Evolutionary conservation across 768 basidiomycete genomes (phyloP).

Genomic region (Leccinum longicurvipes): DNA sequence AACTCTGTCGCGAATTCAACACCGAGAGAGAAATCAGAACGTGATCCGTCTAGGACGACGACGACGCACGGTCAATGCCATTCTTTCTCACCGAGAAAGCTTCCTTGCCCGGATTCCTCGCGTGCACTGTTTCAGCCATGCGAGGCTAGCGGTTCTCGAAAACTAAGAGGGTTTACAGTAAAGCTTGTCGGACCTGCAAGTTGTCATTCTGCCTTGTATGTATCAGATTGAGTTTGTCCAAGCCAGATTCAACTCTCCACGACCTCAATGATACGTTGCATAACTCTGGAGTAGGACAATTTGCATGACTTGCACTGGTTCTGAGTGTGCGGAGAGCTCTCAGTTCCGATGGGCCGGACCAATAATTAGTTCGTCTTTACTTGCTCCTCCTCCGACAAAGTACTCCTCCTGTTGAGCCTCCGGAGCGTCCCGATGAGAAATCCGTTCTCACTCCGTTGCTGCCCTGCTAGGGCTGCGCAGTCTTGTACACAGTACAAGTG

Average conservation of each 20-base stretch:
- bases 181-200: slow-evolving; percentile 5
- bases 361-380: not conserved
- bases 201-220: not conserved
- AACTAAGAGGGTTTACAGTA: not conserved
- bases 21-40: slow-evolving; percentile 7
- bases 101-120: slow-evolving; percentile 5
- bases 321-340: not conserved
- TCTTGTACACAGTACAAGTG: not conserved
- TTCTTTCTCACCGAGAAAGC: slow-evolving; percentile 31
- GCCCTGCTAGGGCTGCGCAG: not conserved
- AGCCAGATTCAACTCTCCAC: not conserved
- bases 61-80: slow-evolving; percentile 35
- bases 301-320: no score
- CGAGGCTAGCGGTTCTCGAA: slow-evolving; percentile 2
- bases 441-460: not conserved
- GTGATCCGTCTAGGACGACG: slow-evolving; percentile 6
- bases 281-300: no score
- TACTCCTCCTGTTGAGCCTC: not conserved
- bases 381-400: no score
- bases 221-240: not conserved
- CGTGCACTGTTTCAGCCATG: slow-evolving; percentile 21
- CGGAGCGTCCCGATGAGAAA: not conserved
- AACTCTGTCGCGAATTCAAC: slow-evolving; percentile 34
- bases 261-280: no score
- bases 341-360: not conserved